phyloP scores from a whole-genome alignment of 1,139 yeast genomes.

The Yamadazyma triangularis region DNA sequence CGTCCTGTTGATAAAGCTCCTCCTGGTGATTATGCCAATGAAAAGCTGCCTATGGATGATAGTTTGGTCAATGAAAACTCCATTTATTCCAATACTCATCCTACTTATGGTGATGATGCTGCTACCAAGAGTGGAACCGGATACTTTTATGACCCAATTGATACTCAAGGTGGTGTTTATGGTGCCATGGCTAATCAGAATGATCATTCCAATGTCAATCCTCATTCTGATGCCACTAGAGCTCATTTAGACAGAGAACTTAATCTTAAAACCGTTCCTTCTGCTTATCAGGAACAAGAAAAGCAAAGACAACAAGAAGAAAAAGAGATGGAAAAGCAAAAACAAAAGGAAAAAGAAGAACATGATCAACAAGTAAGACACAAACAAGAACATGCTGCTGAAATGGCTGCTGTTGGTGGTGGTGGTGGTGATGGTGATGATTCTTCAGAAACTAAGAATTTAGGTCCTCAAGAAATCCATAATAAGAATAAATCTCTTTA shows the following conservation, averaged over 20 bases:
- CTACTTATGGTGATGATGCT: conserved; percentile 28
- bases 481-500: conserved; percentile 26
- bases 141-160: conserved; percentile 31
- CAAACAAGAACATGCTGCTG: not conserved
- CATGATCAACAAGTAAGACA: conserved; percentile 4
- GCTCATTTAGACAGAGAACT: conserved; percentile 19
- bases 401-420: not conserved
- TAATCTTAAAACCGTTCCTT: conserved; percentile 28
- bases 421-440: conserved; percentile 1
- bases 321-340: conserved; percentile 9
- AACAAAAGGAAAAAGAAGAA: conserved; percentile 7
- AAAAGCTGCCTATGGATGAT: conserved; percentile 27
- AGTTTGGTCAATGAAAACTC: conserved; percentile 12
- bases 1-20: conserved; percentile 24
- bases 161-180: conserved; percentile 31
- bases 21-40: conserved; percentile 32
- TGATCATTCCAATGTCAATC: conserved; percentile 4
- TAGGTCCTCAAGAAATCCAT: conserved; percentile 24
- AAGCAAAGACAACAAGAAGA: conserved; percentile 6
- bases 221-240: conserved; percentile 21
- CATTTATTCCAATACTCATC: conserved; percentile 16
- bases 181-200: conserved; percentile 6
- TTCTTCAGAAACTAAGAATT: conserved; percentile 1
- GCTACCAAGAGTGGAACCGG: conserved; percentile 26
- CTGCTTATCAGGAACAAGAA: conserved; percentile 17